Percentiles rank a stretch among this genome's conserved stretches.
These are phyloP conservation scores for Trichoderma sp. DNA, from an alignment of 2,329 filamentous ascomycete species.

Conservation along the genomic window DNA sequence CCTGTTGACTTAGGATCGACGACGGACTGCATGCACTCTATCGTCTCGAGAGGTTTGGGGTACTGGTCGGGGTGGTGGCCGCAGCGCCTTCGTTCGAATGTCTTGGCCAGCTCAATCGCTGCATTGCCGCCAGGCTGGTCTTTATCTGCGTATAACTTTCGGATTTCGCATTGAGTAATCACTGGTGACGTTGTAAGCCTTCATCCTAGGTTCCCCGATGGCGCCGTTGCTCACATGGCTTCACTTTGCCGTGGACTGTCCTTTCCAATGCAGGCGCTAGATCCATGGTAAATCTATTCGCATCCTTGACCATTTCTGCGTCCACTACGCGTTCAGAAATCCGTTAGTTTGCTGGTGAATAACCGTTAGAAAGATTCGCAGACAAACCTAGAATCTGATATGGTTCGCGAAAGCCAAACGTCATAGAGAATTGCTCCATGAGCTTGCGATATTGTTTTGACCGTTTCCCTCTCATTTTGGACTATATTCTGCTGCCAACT, in stretches of 20 bases:
- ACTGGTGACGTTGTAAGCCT: slow-evolving; percentile 47
- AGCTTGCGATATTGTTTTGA: slow-evolving; percentile 71
- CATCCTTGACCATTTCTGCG: slow-evolving; percentile 79
- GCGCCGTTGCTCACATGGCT: slow-evolving; percentile 62
- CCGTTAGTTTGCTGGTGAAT: background rate
- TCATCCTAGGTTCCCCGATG: slow-evolving; percentile 1
- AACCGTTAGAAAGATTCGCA: background rate
- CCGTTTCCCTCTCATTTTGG: slow-evolving; percentile 53
- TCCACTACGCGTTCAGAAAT: slow-evolving; percentile 59
- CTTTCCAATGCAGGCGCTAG: slow-evolving; percentile 74
- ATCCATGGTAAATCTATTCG: slow-evolving; percentile 85
- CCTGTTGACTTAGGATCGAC: slow-evolving; percentile 74
- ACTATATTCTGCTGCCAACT: slow-evolving; percentile 1
- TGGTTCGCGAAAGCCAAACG: slow-evolving; percentile 88
- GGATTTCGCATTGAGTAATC: slow-evolving; percentile 80
- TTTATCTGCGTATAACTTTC: slow-evolving; percentile 70
- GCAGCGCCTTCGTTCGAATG: slow-evolving; percentile 73
- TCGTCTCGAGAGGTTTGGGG: slow-evolving; percentile 67
- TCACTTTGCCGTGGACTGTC: slow-evolving; percentile 84
- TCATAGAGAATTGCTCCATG: slow-evolving; percentile 86
- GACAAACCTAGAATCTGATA: slow-evolving; percentile 79
- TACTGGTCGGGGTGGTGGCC: slow-evolving; percentile 74
- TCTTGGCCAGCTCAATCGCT: slow-evolving; percentile 76
- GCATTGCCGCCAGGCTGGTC: slow-evolving; percentile 53
- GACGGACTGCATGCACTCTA: slow-evolving; percentile 72